Base-by-base conservation (phyloP, 257 asterid species). In the Solanum dulcamara region DNA sequence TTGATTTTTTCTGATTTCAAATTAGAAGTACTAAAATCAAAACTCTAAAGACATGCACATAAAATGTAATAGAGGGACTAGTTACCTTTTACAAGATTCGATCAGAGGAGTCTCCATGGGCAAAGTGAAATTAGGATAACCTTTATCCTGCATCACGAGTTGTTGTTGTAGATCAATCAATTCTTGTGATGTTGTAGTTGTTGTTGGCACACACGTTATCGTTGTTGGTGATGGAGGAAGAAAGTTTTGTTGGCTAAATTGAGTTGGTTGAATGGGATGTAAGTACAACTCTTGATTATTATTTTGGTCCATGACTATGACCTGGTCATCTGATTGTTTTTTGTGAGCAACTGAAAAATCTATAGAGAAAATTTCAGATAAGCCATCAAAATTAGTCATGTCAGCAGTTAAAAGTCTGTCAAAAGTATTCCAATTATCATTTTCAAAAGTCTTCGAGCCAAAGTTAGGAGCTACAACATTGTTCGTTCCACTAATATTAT, bases 1-100 rank as follows among this genome's bases (percentile, higher is more conserved):
- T 71, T 91, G 93, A 51, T 91, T 92, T 85, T 91, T 95, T 92
- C 97, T 93, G 89, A 15, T 30, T 60, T 62, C 13, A 32, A 66
- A 32, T 30, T 0, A 66, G 7, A 30, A 32, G 42, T 7, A 66
- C 0, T 3, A 66, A 30, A 15, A 32, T 66, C 12, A 64, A 1
- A 60, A 18, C 11, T 20, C 30, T 71, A 42, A 26, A 57, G 35
- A 55, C n/a, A 5, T 5, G 7, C 68, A 28, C 50, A 22, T 15
- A 46, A 35, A 57, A 3, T 17, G 0, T 50, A 38, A 46, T 2
- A 20, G 32, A 20, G 6, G 28, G 24, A 28, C 8, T 15, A 30
- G 1, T 22, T 81, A 93, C 98, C 95, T 90, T 88, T 90, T 90
- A 22, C 93, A 87, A 7, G 88, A 90, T 32, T 92, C 48, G 71